Base-by-base conservation (phyloP, 2,329 filamentous ascomycete species). In the Teratosphaeria epicoccoides region DNA sequence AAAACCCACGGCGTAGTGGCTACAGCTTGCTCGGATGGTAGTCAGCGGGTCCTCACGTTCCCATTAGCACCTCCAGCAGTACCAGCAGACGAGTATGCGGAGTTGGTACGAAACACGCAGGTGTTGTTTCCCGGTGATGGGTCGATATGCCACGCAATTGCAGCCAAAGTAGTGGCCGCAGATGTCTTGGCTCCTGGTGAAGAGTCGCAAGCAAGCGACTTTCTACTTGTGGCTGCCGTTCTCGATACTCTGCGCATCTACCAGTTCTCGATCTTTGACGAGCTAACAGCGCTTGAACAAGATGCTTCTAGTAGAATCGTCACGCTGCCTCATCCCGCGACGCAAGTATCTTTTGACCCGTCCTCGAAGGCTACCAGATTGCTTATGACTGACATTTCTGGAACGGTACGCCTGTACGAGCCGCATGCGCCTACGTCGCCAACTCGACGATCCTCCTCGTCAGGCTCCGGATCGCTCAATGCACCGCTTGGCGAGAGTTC, bases 391-490 rank as follows among this genome's bases (percentile, higher is more conserved):
- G 78, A 82, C 51, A 63, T 71, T 1, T 71, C 69, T n/a, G 79
- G 80, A 5, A 72, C 70, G 43, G 76, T 80, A 24, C 78, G 80
- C 49, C 69, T 83, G 12, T 81, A 79, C 59, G 76, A 81, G 49
- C 76, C 75, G 24, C 73, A 80, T 40, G n/a, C 44, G 17, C 61
- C 63, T 22, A 54, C 54, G 7, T 65, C 65, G 10, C 5, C 58
- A 33, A n/a, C 47, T 17, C n/a, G 33, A 46, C 37, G 40, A 52
- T 53, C 24, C 44, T 49, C 24, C 14, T 20, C 26, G 28, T 43
- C 23, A 23, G 24, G 37, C 47, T 26, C 23, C 26, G 20, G 29
- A 47, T 40, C 33, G 3, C 5, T 40, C n/a, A 20, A 20, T 17
- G 10, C 29, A 49, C 22, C 40, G n/a, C 49, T 26, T 11, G n/a